Evolutionary conservation across 139 green algal genomes (phyloP).

Genomic region (Coelastrella sp.): DNA sequence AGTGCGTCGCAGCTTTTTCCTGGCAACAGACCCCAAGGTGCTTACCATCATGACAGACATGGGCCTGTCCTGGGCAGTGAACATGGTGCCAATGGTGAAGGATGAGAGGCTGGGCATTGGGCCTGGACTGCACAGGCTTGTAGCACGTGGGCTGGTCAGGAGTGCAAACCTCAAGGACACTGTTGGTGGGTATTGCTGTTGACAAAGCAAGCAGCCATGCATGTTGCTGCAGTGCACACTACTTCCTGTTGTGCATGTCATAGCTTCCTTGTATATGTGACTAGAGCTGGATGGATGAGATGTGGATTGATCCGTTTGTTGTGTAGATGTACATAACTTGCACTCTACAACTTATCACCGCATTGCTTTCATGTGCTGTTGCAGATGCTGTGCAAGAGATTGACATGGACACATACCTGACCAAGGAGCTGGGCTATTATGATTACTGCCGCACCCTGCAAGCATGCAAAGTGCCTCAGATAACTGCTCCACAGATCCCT

Average conservation of each 20-base stretch:
- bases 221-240: background rate
- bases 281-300: background rate
- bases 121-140: background rate
- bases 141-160: background rate
- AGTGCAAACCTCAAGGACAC: background rate
- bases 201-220: background rate
- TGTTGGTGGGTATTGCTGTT: background rate
- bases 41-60: background rate
- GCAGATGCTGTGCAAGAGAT: background rate
- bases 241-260: background rate
- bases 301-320: background rate
- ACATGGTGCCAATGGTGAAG: background rate
- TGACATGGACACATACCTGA: background rate
- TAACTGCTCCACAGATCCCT: too few relatives aligned
- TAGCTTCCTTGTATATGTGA: background rate
- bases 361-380: background rate
- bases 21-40: background rate
- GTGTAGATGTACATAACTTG: background rate
- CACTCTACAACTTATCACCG: background rate
- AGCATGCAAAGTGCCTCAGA: too few relatives aligned
- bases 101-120: background rate
- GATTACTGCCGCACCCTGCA: too few relatives aligned
- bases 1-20: background rate
- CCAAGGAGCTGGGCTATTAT: background rate
- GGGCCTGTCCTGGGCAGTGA: background rate